Percentiles rank a stretch among this genome's conserved stretches.
These are phyloP conservation scores for Sutorius australiensis DNA, from an alignment of 768 basidiomycete genomes.

Conservation along the genomic window DNA sequence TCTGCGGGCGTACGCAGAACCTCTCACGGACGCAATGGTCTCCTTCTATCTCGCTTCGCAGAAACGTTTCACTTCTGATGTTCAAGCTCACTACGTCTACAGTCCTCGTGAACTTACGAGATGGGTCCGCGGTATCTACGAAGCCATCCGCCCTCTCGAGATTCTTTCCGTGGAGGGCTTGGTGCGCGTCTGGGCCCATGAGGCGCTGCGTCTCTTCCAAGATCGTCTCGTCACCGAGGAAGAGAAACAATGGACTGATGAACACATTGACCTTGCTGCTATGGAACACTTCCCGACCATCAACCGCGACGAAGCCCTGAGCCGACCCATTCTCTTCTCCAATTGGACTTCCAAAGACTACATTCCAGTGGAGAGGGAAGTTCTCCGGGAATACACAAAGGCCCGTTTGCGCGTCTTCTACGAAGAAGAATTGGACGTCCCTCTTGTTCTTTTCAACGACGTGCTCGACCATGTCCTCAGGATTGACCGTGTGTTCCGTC, in stretches of 20 bases:
- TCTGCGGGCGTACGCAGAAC: slow-evolving; percentile 86
- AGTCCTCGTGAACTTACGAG: slow-evolving; percentile 97
- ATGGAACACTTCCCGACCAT: slow-evolving; percentile 92
- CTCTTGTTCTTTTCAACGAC: slow-evolving; percentile 96
- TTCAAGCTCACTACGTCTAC: slow-evolving; percentile 99
- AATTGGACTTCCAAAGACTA: slow-evolving; percentile 99
- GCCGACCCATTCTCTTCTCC: slow-evolving; percentile 91
- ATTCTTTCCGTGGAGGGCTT: slow-evolving; percentile 92
- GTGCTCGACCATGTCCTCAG: slow-evolving; percentile 97
- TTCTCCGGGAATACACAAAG: slow-evolving; percentile 93
- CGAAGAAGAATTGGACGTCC: slow-evolving; percentile 97
- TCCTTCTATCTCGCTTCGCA: slow-evolving; percentile 92
- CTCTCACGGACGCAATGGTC: slow-evolving; percentile 98
- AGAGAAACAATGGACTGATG: slow-evolving; percentile 94
- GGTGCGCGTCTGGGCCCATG: slow-evolving; percentile 97
- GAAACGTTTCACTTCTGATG: slow-evolving; percentile 89
- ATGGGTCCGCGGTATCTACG: slow-evolving; percentile 96
- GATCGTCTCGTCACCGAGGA: slow-evolving; percentile 93
- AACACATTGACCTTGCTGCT: slow-evolving; percentile 79
- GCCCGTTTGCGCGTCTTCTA: slow-evolving; percentile 97
- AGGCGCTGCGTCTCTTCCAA: slow-evolving; percentile 94
- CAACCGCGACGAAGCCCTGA: slow-evolving; percentile 79
- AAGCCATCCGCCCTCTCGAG: slow-evolving; percentile 92
- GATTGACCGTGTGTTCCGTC: slow-evolving; percentile 98
- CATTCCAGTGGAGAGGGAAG: slow-evolving; percentile 90